These are phyloP conservation scores for Phylloporus scabripes DNA, from an alignment of 768 basidiomycete genomes.

Conservation along the genomic window DNA sequence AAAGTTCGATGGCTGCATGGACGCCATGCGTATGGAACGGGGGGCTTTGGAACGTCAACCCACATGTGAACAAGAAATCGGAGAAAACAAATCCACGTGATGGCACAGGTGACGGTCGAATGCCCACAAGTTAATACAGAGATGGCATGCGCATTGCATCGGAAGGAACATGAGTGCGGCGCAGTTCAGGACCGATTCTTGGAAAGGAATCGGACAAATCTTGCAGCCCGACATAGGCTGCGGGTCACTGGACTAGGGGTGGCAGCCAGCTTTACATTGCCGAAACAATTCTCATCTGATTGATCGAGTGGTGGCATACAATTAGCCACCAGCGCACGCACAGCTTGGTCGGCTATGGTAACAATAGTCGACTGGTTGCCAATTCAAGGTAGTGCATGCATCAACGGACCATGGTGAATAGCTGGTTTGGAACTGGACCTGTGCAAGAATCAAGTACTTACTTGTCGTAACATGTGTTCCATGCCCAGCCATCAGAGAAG, in stretches of 20 bases:
- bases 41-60: too few species aligned
- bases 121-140: too few species aligned
- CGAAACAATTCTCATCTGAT: background rate
- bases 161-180: too few species aligned
- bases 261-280: background rate
- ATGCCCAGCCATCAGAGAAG: background rate
- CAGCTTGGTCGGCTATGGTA: background rate
- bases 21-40: background rate
- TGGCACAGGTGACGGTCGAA: background rate
- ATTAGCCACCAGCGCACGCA: background rate
- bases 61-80: background rate
- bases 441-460: background rate
- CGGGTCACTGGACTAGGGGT: background rate
- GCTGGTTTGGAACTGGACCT: too few species aligned
- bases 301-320: background rate
- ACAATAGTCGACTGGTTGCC: background rate
- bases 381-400: background rate
- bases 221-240: background rate
- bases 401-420: background rate
- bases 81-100: background rate
- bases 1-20: too few species aligned
- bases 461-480: background rate
- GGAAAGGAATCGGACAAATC: background rate
- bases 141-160: too few species aligned
- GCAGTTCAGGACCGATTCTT: background rate